Percentiles rank a stretch among this genome's conserved stretches.
These are phyloP conservation scores for Mollisia scopiformis DNA, from an alignment of 2,329 filamentous ascomycete species.

Conservation along the genomic window DNA sequence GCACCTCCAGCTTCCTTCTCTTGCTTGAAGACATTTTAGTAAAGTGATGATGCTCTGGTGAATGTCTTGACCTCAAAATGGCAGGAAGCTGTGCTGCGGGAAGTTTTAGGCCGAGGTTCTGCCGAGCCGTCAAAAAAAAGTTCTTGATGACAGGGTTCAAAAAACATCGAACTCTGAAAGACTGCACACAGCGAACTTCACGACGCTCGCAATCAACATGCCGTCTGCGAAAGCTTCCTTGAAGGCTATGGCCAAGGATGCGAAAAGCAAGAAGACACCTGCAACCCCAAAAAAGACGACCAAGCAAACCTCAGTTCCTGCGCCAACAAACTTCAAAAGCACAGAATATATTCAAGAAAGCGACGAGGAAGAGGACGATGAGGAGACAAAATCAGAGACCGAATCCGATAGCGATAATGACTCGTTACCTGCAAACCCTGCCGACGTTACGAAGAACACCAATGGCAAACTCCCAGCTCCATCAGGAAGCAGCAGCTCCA, in stretches of 20 bases:
- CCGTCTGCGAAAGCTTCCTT: conserved; percentile 14
- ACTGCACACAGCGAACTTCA: neutral
- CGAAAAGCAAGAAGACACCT: conserved; percentile 23
- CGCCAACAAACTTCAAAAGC: conserved; percentile 28
- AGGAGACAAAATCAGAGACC: conserved; percentile 19
- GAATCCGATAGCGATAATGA: conserved; percentile 28
- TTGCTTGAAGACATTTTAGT: conserved; percentile 39
- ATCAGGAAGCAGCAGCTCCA: conserved; percentile 26
- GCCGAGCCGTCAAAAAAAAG: conserved; percentile 24
- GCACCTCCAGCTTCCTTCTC: conserved; percentile 45
- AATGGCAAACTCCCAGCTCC: conserved; percentile 31
- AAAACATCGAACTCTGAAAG: neutral
- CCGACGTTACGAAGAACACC: conserved; percentile 12
- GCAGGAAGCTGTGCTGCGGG: conserved; percentile 4
- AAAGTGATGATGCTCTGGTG: too few relatives aligned
- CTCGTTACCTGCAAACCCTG: conserved; percentile 21
- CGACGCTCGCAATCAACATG: neutral
- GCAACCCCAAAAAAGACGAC: conserved; percentile 13
- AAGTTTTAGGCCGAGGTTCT: conserved; percentile 18
- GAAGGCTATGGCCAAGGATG: conserved; percentile 21
- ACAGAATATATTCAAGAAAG: conserved; percentile 33
- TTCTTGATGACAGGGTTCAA: conserved; percentile 1
- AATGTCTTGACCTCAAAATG: neutral
- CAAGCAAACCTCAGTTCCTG: conserved; percentile 6
- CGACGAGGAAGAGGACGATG: conserved; percentile 30